Evolutionary conservation across 1,139 yeast genomes (phyloP), one percentile per base, ranked within the genome.

Genomic region (Suhomyces ambrosiae): DNA sequence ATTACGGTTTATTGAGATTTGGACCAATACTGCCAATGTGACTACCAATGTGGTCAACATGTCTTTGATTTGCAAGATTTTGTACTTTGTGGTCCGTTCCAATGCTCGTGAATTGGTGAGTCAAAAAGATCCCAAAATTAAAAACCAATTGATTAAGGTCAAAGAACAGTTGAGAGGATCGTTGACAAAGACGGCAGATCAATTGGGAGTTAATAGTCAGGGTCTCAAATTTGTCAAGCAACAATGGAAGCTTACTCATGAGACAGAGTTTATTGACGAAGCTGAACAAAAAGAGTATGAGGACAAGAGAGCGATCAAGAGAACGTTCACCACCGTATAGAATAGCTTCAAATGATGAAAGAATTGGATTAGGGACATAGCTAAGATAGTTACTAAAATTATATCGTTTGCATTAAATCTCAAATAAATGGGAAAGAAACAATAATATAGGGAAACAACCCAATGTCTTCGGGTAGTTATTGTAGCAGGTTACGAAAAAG

Each of bases 151-250:
- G 38, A 61, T 71, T n/a, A 65, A 63, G 30, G 83, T 84, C 21
- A 83, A 80, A 54, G 55, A 60, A 12, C 80, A 79, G 48, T 59
- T 85, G 39, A 70, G 90, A 42, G 51, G 45, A 0, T 78, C 80
- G 33, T 68, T 92, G 42, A 64, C 67, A 33, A 51, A 58, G 4
- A 79, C 80, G 14, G 70, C 77, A 18, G 69, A 74, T 38, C 81
- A 77, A 42, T 70, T 92, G 39, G 97, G 97, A n/a, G 83, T 78
- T 65, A 94, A 94, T 54, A 71, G 88, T 22, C 92, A 87, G 42
- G 97, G 96, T 2, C 69, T 92, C 59, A 78, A 75, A 51, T 85
- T 79, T 51, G 64, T 86, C 44, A 82, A 80, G 54, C 78, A 75
- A 33, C 90, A 86, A 60, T 90, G 97, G 97, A 78, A 79, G 41